Evolutionary conservation across 768 basidiomycete genomes (phyloP).

Genomic region (Pseudohyphozyma bogoriensis): DNA sequence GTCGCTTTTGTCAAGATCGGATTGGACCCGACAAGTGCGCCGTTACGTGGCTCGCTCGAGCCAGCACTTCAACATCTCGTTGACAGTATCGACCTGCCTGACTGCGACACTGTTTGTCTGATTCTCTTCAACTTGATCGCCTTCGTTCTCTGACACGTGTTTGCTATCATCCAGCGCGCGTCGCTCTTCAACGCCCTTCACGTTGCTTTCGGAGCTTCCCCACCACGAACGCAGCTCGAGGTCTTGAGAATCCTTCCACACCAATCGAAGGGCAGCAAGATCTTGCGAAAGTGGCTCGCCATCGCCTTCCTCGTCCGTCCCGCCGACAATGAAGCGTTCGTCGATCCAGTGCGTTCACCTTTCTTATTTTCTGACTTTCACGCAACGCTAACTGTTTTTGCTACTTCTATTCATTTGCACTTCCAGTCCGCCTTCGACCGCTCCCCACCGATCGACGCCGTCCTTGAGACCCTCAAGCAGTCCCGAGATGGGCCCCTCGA

Average conservation of each 20-base stretch:
- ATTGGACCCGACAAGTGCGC: not conserved
- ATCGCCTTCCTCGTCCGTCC: not conserved
- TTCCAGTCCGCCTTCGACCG: too few relatives aligned
- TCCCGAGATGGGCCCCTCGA: not conserved
- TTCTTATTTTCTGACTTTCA: not conserved
- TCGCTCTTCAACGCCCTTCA: not conserved
- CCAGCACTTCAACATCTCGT: not conserved
- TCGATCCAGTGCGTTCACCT: not conserved
- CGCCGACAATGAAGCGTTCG: not conserved
- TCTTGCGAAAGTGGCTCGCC: not conserved
- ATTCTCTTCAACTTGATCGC: too few relatives aligned
- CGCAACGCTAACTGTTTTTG: too few relatives aligned
- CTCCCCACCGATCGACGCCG: not conserved
- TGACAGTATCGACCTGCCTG: not conserved
- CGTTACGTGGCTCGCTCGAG: not conserved
- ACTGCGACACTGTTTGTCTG: too few relatives aligned
- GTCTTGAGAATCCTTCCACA: not conserved
- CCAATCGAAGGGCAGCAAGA: not conserved
- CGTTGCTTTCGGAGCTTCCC: not conserved
- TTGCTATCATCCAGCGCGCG: not conserved
- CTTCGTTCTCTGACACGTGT: too few relatives aligned
- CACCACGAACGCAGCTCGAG: not conserved
- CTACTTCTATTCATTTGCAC: too few relatives aligned
- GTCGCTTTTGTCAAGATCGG: not conserved
- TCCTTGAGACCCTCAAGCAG: not conserved